A percentile compares a stretch with the other conserved stretches of the same genome.
phyloP scores from a whole-genome alignment of 163 green algal genomes.

The Volvox carteri region DNA sequence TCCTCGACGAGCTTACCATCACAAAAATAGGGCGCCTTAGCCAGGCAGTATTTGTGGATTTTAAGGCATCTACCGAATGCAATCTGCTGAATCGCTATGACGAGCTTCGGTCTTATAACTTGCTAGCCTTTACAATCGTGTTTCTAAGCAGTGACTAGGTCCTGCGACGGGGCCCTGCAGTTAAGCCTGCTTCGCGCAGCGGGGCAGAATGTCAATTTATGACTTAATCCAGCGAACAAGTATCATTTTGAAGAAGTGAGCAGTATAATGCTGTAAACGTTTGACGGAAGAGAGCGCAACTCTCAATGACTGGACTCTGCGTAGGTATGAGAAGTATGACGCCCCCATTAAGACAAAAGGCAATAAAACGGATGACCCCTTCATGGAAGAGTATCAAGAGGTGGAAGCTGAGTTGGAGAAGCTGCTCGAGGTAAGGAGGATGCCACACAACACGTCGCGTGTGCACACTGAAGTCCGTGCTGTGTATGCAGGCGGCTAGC shows the following conservation, averaged over 20 bases:
- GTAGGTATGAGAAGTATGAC: slow-evolving; percentile 75
- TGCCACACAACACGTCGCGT: background rate
- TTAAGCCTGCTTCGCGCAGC: background rate
- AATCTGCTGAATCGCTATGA: slow-evolving; percentile 2
- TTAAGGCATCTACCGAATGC: no score
- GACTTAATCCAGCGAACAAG: slow-evolving; percentile 67
- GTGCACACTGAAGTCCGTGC: background rate
- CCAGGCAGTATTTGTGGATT: no score
- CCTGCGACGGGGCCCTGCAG: no score
- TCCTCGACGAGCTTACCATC: no score
- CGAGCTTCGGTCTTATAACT: background rate
- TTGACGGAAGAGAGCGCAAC: background rate
- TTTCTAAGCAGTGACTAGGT: no score
- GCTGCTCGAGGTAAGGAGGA: slow-evolving; percentile 60
- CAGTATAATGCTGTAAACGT: background rate
- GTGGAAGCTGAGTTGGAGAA: slow-evolving; percentile 67
- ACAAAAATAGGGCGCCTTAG: no score
- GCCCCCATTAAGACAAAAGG: slow-evolving; percentile 12
- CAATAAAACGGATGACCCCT: slow-evolving; percentile 66
- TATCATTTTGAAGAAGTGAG: slow-evolving; percentile 69
- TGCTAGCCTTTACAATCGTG: no score
- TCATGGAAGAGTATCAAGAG: slow-evolving; percentile 65
- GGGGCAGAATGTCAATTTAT: slow-evolving; percentile 62
- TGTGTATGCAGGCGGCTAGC: slow-evolving; percentile 32
- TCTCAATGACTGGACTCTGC: no score